phyloP scores from a whole-genome alignment of 1,139 yeast genomes.

The Pichia sp. region DNA sequence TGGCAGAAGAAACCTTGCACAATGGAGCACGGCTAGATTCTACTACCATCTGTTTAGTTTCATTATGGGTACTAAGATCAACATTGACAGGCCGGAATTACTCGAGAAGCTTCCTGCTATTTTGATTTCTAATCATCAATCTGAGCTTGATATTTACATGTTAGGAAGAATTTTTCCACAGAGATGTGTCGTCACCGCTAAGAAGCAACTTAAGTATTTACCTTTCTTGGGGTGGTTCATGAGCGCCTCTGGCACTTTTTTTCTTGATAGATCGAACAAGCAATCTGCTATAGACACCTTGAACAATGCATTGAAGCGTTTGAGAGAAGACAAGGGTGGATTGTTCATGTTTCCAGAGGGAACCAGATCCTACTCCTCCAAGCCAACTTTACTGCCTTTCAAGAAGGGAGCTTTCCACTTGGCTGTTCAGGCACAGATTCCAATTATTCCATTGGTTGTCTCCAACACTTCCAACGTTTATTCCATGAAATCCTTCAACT shows the following conservation, averaged over 20 bases:
- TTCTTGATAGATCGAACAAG: slow-evolving; percentile 78
- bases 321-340: slow-evolving; percentile 58
- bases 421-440: slow-evolving; percentile 88
- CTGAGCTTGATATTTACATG: slow-evolving; percentile 73
- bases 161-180: slow-evolving; percentile 81
- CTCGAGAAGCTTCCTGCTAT: slow-evolving; percentile 66
- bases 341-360: slow-evolving; percentile 94
- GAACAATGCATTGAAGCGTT: slow-evolving; percentile 54
- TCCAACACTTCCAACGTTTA: slow-evolving; percentile 76
- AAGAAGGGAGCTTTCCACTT: slow-evolving; percentile 98
- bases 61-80: slow-evolving; percentile 62
- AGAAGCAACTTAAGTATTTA: slow-evolving; percentile 69
- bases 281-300: slow-evolving; percentile 70
- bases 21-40: slow-evolving; percentile 84
- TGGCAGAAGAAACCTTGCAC: slow-evolving; percentile 77
- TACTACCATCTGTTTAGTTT: slow-evolving; percentile 57
- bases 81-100: slow-evolving; percentile 54
- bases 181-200: slow-evolving; percentile 90
- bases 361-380: slow-evolving; percentile 71
- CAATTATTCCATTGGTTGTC: slow-evolving; percentile 81
- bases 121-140: slow-evolving; percentile 85
- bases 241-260: slow-evolving; percentile 85
- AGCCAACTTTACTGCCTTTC: slow-evolving; percentile 71
- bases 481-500: slow-evolving; percentile 47
- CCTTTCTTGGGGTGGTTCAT: slow-evolving; percentile 99